Evolutionary conservation across 441 rosid species (phyloP), one percentile per base, ranked within the genome.

Genomic region (Syzygium malaccense): DNA sequence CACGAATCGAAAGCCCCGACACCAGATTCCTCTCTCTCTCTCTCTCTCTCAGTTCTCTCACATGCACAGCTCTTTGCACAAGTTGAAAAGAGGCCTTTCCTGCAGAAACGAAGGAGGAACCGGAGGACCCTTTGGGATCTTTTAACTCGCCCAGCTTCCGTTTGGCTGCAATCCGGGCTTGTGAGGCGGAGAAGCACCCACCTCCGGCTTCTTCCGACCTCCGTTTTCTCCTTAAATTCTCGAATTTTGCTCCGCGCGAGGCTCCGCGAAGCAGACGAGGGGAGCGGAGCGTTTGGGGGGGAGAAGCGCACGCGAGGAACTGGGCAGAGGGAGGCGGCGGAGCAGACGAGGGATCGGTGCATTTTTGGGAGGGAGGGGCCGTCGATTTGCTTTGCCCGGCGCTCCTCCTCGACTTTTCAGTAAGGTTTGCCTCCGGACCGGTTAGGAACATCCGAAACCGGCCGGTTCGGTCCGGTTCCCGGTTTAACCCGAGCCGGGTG

Each of bases 221-320:
- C 49, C 14, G 80, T 20, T 37, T 20, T 1, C 80, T 37, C 37
- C 80, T 37, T 13, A 11, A 25, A 5, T 71, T 33, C 20, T 28
- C 66, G 5, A 10, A 3, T 10, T 68, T 18, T 32, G 18, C 78
- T 19, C 45, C 78, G 26, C 78, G 4, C 78, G 78, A 32, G 78
- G 28, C 60, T 56, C 60, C 60, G 28, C 15, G 6, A 68, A 37
- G 79, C 79, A 0, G 45, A 0, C 79, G 78, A 18, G 78, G 78
- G 45, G 79, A 32, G 78, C 78, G 45, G 45, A 37, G 75, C 75
- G 17, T 30, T 30, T 30, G 75, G 75, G 19, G 75, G 75, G 33
- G 0, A 6, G 25, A 1, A 8, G 7, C 1, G 62, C 62, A 10
- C n/a, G 0, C n/a, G n/a, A 57, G 62, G n/a, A 25, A 6, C 62